Conservation (phyloP, 2,329 filamentous ascomycete genomes). For the Aspergillus sclerotialis region DNA sequence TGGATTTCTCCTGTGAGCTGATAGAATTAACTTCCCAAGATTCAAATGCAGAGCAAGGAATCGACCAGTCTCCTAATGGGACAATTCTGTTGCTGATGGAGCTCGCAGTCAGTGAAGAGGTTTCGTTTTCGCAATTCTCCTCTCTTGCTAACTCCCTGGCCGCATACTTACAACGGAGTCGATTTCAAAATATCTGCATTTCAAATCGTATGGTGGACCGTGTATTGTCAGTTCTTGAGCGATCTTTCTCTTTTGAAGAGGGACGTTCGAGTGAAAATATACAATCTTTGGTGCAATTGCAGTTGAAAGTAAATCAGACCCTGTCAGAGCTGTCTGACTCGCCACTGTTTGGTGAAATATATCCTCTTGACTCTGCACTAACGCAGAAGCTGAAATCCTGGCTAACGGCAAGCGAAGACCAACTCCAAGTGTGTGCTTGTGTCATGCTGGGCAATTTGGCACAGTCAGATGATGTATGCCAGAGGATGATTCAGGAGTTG, state of each 20-base stretch:
- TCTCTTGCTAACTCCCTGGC: conserved; percentile 26
- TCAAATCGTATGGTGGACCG: conserved; percentile 23
- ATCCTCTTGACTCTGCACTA: conserved; percentile 33
- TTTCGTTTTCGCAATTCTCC: conserved; percentile 23
- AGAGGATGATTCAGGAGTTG: conserved; percentile 32
- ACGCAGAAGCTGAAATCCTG: conserved; percentile 32
- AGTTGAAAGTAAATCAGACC: conserved; percentile 33
- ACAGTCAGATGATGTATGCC: conserved; percentile 37
- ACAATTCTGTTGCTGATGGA: conserved; percentile 28
- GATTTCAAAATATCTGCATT: conserved; percentile 33
- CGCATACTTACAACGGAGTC: conserved; percentile 29
- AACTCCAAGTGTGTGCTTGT: conserved; percentile 40
- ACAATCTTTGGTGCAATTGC: conserved; percentile 27
- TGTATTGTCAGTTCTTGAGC: conserved; percentile 25
- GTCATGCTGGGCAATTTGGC: conserved; percentile 43
- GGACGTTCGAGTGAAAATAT: conserved; percentile 25
- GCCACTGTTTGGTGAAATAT: conserved; percentile 28
- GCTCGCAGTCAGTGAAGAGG: conserved; percentile 20
- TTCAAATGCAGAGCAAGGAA: conserved; percentile 22
- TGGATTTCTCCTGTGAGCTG: conserved; percentile 34
- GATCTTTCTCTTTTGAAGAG: conserved; percentile 21
- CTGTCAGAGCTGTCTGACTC: conserved; percentile 36
- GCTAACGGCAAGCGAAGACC: conserved; percentile 32
- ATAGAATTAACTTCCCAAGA: conserved; percentile 19
- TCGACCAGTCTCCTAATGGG: conserved; percentile 28